phyloP scores from a whole-genome alignment of 257 asterid genomes.

The Solanum paucissectum region DNA sequence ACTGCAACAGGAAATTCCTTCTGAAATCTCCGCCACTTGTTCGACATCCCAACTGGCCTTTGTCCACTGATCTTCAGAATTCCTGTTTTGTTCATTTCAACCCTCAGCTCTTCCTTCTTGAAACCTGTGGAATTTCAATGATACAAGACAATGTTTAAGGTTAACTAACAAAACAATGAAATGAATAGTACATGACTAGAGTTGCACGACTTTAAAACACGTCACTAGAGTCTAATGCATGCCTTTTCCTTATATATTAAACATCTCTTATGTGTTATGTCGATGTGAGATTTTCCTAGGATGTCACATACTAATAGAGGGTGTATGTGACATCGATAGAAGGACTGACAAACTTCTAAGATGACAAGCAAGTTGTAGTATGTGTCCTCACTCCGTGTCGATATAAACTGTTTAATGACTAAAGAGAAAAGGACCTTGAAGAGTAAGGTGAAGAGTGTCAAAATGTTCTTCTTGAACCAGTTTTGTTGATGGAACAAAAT shows the following conservation, averaged over 20 bases:
- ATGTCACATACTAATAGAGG: background rate
- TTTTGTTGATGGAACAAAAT: slow-evolving; percentile 41
- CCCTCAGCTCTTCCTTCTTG: slow-evolving; percentile 43
- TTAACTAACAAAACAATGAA: background rate
- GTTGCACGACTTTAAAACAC: background rate
- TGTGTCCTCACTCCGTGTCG: background rate
- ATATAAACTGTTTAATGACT: background rate
- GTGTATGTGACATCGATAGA: background rate
- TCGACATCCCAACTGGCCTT: slow-evolving; percentile 9
- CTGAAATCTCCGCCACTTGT: slow-evolving; percentile 27
- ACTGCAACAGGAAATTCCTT: slow-evolving; percentile 42
- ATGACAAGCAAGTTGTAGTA: background rate
- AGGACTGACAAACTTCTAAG: background rate
- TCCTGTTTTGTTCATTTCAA: slow-evolving; percentile 31
- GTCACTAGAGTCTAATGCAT: background rate
- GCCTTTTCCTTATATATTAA: background rate
- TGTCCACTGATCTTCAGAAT: slow-evolving; percentile 45
- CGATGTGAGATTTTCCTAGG: background rate
- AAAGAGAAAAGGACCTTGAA: slow-evolving; percentile 34
- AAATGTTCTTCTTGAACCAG: slow-evolving; percentile 40
- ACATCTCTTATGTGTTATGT: background rate
- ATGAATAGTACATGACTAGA: background rate
- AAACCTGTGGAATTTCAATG: slow-evolving; percentile 27
- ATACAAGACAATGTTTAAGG: background rate
- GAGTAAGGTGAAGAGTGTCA: slow-evolving; percentile 41